Percentiles rank a stretch among this genome's conserved stretches.
phyloP scores from a whole-genome alignment of 2,329 filamentous ascomycete genomes.

The Gnomoniopsis smithogilvyi region DNA sequence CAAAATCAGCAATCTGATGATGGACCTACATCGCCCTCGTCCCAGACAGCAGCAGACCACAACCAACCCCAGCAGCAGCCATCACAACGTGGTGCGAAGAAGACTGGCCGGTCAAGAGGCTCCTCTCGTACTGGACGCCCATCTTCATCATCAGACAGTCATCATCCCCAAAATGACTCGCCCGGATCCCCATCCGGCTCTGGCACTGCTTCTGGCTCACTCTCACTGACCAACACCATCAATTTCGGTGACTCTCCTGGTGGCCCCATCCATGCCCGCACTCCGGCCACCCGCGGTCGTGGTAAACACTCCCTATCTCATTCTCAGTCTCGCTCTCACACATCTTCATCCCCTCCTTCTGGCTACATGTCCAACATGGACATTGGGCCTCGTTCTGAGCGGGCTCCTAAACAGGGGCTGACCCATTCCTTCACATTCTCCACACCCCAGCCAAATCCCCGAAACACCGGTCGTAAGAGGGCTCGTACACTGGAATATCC shows the following conservation, averaged over 20 bases:
- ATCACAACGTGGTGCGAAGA: conserved; percentile 12
- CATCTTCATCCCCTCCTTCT: conserved; percentile 8
- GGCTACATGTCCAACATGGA: conserved; percentile 8
- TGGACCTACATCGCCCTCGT: neutral
- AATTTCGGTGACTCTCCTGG: conserved; percentile 10
- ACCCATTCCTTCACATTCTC: conserved; percentile 36
- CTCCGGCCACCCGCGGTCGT: conserved; percentile 15
- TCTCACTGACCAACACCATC: conserved; percentile 11
- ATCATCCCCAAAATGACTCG: conserved; percentile 5
- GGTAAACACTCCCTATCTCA: conserved; percentile 11
- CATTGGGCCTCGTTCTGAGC: conserved; percentile 15
- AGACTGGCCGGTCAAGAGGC: conserved; percentile 10
- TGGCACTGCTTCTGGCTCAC: neutral
- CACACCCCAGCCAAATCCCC: conserved; percentile 26
- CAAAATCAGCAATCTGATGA: neutral
- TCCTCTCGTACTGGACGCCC: conserved; percentile 14
- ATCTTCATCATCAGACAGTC: conserved; percentile 13
- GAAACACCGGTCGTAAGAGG: conserved; percentile 35
- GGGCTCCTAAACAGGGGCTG: conserved; percentile 30
- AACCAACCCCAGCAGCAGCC: neutral
- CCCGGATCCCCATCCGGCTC: neutral
- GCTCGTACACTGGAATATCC: conserved; percentile 41
- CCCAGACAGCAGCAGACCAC: neutral
- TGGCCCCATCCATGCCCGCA: conserved; percentile 3
- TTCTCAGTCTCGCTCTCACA: neutral